These are phyloP conservation scores for Hyaloscypha finlandica DNA, from an alignment of 495 filamentous ascomycete species.

Conservation along the genomic window DNA sequence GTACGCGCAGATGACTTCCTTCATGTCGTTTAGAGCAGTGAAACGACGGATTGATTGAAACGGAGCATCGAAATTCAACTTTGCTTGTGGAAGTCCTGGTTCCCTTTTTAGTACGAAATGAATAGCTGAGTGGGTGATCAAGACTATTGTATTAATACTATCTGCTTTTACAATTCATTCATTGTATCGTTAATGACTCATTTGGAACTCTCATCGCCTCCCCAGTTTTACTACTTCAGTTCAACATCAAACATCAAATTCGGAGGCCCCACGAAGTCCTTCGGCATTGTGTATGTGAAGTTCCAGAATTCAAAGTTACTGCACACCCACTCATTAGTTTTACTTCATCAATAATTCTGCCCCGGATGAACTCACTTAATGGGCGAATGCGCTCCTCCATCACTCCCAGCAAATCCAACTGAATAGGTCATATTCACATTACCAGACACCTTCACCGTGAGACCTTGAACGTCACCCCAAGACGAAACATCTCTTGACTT, in stretches of 20 bases:
- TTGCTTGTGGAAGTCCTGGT: too few species aligned
- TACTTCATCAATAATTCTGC: background rate
- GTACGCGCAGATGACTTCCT: too few species aligned
- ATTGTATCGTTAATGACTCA: too few species aligned
- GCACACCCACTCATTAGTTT: background rate
- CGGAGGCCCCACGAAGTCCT: constrained; percentile 32
- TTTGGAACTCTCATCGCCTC: background rate
- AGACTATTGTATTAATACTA: background rate
- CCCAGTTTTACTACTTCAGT: constrained; percentile 7
- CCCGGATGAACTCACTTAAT: constrained; percentile 18
- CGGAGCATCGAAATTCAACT: too few species aligned
- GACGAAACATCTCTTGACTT: constrained; percentile 31
- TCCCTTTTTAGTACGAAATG: too few species aligned
- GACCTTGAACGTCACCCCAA: constrained; percentile 28
- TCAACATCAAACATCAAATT: constrained; percentile 35
- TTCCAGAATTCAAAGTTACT: constrained; percentile 37
- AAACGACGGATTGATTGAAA: too few species aligned
- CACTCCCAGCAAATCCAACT: constrained; percentile 10
- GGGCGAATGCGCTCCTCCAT: constrained; percentile 18
- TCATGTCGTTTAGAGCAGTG: too few species aligned
- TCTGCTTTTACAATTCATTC: background rate
- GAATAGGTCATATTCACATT: constrained; percentile 17
- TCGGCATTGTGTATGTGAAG: constrained; percentile 40
- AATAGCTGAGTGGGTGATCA: too few species aligned
- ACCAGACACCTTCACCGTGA: constrained; percentile 15